A percentile compares a stretch with the other conserved stretches of the same genome.
Conservation (phyloP, 257 asterid species). For the Paulownia fortunei region DNA sequence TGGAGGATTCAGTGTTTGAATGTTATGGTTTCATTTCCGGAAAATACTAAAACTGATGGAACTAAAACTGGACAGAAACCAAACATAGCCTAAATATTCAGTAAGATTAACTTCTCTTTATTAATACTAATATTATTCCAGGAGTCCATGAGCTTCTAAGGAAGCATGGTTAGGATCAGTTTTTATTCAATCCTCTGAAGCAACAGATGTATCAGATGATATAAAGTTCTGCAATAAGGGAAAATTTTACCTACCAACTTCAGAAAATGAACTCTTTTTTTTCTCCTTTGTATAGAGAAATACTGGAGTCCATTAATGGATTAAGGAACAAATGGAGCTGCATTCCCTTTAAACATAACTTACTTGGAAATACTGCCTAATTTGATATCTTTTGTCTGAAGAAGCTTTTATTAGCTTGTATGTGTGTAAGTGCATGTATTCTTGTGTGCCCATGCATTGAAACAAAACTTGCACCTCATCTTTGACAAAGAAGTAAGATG, state of each 20-base stretch:
- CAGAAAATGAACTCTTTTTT: neutral
- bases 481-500: conserved; percentile 22
- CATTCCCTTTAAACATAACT: neutral
- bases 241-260: conserved; percentile 10
- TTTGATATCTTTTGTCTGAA: neutral
- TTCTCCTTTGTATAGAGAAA: neutral
- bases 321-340: conserved; percentile 6
- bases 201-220: conserved; percentile 18
- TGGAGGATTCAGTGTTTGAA: too few relatives aligned
- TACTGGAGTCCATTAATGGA: neutral
- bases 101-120: neutral
- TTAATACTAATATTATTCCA: too few relatives aligned
- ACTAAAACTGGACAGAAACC: too few relatives aligned
- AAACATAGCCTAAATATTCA: neutral
- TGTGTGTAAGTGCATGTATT: neutral
- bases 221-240: neutral
- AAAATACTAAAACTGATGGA: too few relatives aligned
- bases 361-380: neutral
- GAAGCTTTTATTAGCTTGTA: neutral
- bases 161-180: neutral
- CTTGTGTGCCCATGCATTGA: neutral
- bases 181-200: neutral
- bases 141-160: too few relatives aligned
- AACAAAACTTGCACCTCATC: conserved; percentile 1
- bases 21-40: neutral